Evolutionary conservation across 345 rosid genomes (phyloP).

Genomic region (Acer yangbiense): DNA sequence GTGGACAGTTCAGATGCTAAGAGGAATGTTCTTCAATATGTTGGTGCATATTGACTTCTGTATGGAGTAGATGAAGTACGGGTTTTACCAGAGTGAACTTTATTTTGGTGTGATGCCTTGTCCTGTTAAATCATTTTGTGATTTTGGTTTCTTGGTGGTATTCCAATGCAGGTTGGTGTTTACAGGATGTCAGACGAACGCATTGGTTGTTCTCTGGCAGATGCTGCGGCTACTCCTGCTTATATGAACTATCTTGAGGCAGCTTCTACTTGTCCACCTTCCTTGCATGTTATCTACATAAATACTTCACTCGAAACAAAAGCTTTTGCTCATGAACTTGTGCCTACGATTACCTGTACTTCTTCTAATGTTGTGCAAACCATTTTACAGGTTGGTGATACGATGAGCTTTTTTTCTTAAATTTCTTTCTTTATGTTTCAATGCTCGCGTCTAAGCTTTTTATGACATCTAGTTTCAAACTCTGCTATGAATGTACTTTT

Average conservation of each 20-base stretch:
- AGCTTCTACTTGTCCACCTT: conserved; percentile 67
- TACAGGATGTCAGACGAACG: conserved; percentile 91
- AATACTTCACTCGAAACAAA: conserved; percentile 96
- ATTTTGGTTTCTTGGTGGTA: conserved; percentile 14
- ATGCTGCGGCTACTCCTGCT: conserved; percentile 87
- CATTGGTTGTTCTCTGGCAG: conserved; percentile 96
- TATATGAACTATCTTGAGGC: conserved; percentile 75
- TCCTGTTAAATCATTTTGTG: conserved; percentile 7
- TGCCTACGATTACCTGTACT: conserved; percentile 96
- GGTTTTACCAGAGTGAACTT: background rate
- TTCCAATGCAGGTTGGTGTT: conserved; percentile 70
- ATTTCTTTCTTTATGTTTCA: no score
- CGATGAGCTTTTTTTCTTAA: background rate
- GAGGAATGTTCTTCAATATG: background rate
- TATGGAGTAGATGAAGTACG: background rate
- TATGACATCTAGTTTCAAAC: background rate
- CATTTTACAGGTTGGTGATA: conserved; percentile 73
- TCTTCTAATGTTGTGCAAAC: conserved; percentile 97
- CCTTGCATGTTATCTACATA: conserved; percentile 87
- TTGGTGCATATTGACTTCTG: background rate
- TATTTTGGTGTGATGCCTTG: background rate
- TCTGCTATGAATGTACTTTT: conserved; percentile 8
- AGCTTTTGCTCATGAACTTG: conserved; percentile 94
- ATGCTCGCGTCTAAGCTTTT: background rate
- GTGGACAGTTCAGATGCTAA: conserved; percentile 1